Evolutionary conservation across 805 yeast species (phyloP).

Genomic region (Candida ponderosae): DNA sequence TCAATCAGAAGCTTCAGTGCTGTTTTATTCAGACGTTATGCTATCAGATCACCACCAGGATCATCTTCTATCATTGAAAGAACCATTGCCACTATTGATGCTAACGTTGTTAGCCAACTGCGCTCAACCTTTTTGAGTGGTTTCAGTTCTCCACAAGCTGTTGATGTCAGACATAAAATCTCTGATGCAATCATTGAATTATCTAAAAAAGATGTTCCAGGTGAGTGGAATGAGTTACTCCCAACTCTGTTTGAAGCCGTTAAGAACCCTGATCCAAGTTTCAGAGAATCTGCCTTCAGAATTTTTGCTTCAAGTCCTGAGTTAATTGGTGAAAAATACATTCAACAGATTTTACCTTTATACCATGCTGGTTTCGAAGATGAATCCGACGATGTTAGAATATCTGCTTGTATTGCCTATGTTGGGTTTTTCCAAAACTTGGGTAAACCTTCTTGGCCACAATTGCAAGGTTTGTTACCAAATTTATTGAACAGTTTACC

Average conservation of each 20-base stretch:
- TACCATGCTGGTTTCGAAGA: constrained; percentile 82
- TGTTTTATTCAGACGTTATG: constrained; percentile 81
- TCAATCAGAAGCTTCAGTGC: constrained; percentile 69
- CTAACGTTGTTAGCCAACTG: constrained; percentile 51
- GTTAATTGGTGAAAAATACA: constrained; percentile 52
- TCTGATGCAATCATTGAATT: constrained; percentile 93
- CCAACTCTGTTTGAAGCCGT: constrained; percentile 69
- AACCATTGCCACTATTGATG: constrained; percentile 63
- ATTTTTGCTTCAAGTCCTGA: constrained; percentile 82
- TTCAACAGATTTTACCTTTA: constrained; percentile 52
- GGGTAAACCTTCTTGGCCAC: constrained; percentile 74
- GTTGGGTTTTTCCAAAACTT: constrained; percentile 79
- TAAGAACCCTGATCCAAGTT: constrained; percentile 45
- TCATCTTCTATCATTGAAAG: constrained; percentile 62
- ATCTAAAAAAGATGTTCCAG: constrained; percentile 57
- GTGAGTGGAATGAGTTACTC: constrained; percentile 71
- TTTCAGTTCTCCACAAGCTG: constrained; percentile 59
- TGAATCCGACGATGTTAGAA: constrained; percentile 71
- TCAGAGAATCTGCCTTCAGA: constrained; percentile 88
- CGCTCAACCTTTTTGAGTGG: constrained; percentile 66
- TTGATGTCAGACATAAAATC: constrained; percentile 79
- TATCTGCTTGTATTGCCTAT: constrained; percentile 88
- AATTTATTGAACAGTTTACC: constrained; percentile 81
- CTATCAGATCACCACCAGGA: constrained; percentile 69
- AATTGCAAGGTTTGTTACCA: constrained; percentile 74